A percentile compares a stretch with the other conserved stretches of the same genome.
Evolutionary conservation across 495 filamentous ascomycete genomes (phyloP).

Genomic region (Aspergillus nanangensis): DNA sequence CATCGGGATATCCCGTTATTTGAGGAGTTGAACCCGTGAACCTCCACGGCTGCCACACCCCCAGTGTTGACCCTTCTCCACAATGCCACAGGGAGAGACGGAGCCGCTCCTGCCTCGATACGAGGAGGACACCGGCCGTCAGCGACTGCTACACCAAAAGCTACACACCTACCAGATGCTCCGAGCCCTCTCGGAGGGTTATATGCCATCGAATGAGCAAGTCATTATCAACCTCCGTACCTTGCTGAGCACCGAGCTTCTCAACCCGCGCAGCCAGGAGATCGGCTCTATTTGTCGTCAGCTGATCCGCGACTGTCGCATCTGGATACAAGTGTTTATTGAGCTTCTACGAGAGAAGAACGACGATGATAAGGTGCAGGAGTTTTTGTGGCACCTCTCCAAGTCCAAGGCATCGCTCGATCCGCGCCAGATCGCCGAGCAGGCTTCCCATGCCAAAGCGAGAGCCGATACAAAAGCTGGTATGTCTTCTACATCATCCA

Average conservation of each 20-base stretch:
- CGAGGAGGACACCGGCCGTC: conserved; percentile 73
- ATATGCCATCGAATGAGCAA: conserved; percentile 90
- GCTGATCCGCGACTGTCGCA: conserved; percentile 65
- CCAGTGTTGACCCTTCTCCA: no score
- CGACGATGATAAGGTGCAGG: conserved; percentile 77
- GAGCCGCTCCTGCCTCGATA: conserved; percentile 83
- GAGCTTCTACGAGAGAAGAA: conserved; percentile 79
- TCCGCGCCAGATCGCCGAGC: conserved; percentile 55
- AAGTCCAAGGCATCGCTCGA: conserved; percentile 69
- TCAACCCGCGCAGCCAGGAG: conserved; percentile 71
- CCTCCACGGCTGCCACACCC: no score
- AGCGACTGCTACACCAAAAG: conserved; percentile 76
- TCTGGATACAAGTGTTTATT: conserved; percentile 71
- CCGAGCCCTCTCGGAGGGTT: conserved; percentile 76
- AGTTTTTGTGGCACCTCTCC: conserved; percentile 82
- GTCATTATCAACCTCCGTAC: conserved; percentile 75
- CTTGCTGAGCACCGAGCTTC: conserved; percentile 68
- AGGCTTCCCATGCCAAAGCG: conserved; percentile 59
- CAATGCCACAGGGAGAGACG: conserved; percentile 56
- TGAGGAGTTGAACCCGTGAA: no score
- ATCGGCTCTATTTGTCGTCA: conserved; percentile 73
- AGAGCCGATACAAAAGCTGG: conserved; percentile 77
- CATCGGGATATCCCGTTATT: no score
- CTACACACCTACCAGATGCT: conserved; percentile 91
- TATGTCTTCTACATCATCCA: no score